A percentile compares a stretch with the other conserved stretches of the same genome.
Conservation (phyloP, 352 stramenopile species). For the Discostella stelligera region DNA sequence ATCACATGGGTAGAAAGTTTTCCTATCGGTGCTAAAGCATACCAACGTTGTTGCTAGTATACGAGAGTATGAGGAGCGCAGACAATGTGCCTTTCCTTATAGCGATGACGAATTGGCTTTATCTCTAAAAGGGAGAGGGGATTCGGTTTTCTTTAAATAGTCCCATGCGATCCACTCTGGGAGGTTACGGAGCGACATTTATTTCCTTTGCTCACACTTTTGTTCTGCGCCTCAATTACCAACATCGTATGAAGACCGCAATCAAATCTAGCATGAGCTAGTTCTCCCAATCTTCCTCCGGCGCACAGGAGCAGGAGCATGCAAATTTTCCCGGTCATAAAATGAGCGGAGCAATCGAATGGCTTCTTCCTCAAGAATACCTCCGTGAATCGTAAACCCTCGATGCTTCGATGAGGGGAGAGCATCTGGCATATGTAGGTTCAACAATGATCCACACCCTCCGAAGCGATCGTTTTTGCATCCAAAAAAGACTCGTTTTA, state of each 20-base stretch:
- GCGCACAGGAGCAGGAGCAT: slow-evolving; percentile 58
- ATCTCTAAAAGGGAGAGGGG: slow-evolving; percentile 50
- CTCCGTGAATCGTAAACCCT: slow-evolving; percentile 61
- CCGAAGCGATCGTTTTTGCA: slow-evolving; percentile 80
- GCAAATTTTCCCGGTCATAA: slow-evolving; percentile 79
- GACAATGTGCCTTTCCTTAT: slow-evolving; percentile 46
- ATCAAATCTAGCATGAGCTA: neutral
- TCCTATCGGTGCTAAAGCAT: slow-evolving; percentile 50
- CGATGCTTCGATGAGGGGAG: slow-evolving; percentile 35
- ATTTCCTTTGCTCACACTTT: slow-evolving; percentile 7
- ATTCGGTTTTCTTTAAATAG: slow-evolving; percentile 13
- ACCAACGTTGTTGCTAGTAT: slow-evolving; percentile 34
- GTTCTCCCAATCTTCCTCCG: slow-evolving; percentile 41
- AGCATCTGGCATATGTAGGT: slow-evolving; percentile 57
- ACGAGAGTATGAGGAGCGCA: slow-evolving; percentile 35
- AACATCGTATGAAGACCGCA: neutral
- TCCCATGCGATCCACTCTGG: slow-evolving; percentile 43
- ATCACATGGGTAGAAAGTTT: slow-evolving; percentile 50
- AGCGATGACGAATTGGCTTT: slow-evolving; percentile 24
- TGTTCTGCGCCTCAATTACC: neutral
- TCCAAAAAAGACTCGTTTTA: slow-evolving; percentile 70
- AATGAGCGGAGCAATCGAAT: slow-evolving; percentile 72
- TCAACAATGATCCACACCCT: slow-evolving; percentile 70
- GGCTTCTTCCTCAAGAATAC: slow-evolving; percentile 67
- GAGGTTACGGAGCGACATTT: slow-evolving; percentile 48